Conservation (phyloP, 2,329 filamentous ascomycete genomes). For the Alternaria solani region DNA sequence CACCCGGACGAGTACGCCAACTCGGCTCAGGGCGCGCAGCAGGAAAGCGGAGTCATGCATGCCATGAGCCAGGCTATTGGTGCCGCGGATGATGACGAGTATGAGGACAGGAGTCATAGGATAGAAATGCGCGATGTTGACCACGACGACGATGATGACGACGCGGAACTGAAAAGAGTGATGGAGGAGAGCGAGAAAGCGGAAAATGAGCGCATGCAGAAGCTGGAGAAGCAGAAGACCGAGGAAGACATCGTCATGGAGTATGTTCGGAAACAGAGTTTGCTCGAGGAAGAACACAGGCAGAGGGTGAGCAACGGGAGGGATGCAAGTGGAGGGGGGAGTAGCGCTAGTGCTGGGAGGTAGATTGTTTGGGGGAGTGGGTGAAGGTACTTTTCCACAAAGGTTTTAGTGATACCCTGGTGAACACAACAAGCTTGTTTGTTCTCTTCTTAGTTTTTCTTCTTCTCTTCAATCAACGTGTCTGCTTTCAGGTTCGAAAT, state of each 20-base stretch:
- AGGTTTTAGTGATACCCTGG: neutral
- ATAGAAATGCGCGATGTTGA: neutral
- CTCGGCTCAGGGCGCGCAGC: conserved; percentile 11
- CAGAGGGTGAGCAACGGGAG: conserved; percentile 19
- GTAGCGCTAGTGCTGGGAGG: neutral
- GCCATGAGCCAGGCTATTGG: conserved; percentile 18
- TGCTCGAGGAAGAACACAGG: conserved; percentile 64
- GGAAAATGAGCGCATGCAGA: conserved; percentile 52
- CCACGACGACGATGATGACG: conserved; percentile 28
- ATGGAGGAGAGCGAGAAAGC: conserved; percentile 39
- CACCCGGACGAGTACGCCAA: conserved; percentile 28
- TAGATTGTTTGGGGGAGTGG: neutral
- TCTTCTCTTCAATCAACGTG: neutral
- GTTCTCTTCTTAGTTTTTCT: neutral
- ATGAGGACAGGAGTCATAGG: neutral
- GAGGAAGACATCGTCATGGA: conserved; percentile 80
- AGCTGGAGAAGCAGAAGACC: conserved; percentile 53
- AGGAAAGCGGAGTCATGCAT: conserved; percentile 19
- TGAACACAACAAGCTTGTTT: neutral
- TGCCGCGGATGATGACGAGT: neutral
- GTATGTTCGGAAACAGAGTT: conserved; percentile 79
- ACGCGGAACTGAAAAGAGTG: conserved; percentile 37
- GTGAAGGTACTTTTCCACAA: neutral
- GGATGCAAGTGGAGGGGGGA: neutral
- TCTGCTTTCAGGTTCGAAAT: neutral